These are phyloP conservation scores for Mycena chlorophos DNA, from an alignment of 768 basidiomycete genomes.

Conservation along the genomic window DNA sequence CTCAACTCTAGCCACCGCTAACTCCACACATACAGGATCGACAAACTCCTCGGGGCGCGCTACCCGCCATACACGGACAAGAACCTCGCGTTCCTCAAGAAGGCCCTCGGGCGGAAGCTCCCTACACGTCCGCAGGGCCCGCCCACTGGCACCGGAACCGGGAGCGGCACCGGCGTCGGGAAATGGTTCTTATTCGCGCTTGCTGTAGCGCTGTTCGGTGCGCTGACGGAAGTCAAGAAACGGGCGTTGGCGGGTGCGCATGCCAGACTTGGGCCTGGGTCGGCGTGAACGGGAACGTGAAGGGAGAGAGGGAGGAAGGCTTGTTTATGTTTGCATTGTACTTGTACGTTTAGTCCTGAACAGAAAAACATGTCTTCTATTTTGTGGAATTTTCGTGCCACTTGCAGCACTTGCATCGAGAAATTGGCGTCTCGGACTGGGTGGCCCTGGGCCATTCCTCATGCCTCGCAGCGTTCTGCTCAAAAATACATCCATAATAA, in stretches of 20 bases:
- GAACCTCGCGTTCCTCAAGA: constrained; percentile 33
- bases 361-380: too few species aligned
- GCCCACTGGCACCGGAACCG: constrained; percentile 29
- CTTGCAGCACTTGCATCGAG: too few species aligned
- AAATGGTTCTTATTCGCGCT: constrained; percentile 53
- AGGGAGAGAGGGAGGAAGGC: not conserved
- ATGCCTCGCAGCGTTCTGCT: too few species aligned
- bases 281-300: too few species aligned
- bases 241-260: too few species aligned
- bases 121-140: constrained; percentile 48
- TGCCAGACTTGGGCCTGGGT: too few species aligned
- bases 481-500: too few species aligned
- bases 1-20: constrained; percentile 37
- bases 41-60: constrained; percentile 49
- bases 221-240: constrained; percentile 38
- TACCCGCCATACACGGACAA: constrained; percentile 61
- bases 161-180: constrained; percentile 36
- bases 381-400: not conserved
- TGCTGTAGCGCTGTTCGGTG: constrained; percentile 42
- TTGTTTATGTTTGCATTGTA: too few species aligned
- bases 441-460: too few species aligned
- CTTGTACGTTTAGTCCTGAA: too few species aligned
- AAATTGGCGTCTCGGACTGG: too few species aligned
- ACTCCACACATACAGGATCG: constrained; percentile 39
- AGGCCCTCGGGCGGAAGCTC: constrained; percentile 32